A percentile compares a stretch with the other conserved stretches of the same genome.
These are phyloP conservation scores for Mycena polygramma DNA, from an alignment of 768 basidiomycete species.

Conservation along the genomic window DNA sequence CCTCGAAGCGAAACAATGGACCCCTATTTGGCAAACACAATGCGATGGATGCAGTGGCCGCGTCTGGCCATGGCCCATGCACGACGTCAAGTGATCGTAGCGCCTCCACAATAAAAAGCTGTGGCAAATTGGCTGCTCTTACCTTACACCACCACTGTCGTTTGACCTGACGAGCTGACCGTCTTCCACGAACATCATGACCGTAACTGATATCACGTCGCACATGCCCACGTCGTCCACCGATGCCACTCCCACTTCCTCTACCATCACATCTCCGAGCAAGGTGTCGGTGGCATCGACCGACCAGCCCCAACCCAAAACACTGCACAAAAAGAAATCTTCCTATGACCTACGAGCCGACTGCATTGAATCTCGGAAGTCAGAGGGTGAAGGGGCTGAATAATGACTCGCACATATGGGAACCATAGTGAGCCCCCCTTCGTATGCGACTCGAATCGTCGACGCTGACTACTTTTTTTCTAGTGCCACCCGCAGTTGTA, in stretches of 20 bases:
- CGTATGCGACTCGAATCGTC: no score
- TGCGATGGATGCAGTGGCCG: not conserved
- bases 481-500: constrained; percentile 4
- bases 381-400: constrained; percentile 12
- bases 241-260: constrained; percentile 17
- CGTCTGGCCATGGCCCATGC: not conserved
- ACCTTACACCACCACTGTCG: not conserved
- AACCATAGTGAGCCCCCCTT: no score
- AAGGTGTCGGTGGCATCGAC: not conserved
- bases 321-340: constrained; percentile 52
- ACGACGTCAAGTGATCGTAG: constrained; percentile 25
- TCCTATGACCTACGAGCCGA: constrained; percentile 49
- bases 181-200: constrained; percentile 11
- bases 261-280: not conserved
- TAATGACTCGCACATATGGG: not conserved
- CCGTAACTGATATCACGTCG: not conserved
- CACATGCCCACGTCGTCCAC: constrained; percentile 1
- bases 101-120: not conserved
- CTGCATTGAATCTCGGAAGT: constrained; percentile 37
- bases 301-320: constrained; percentile 5
- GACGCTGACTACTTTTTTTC: constrained; percentile 2
- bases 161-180: not conserved
- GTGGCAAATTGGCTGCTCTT: not conserved
- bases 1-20: no score
- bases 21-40: constrained; percentile 4